These are phyloP conservation scores for Trichosporon faecale DNA, from an alignment of 1,284 basidiomycete genomes.

Conservation along the genomic window DNA sequence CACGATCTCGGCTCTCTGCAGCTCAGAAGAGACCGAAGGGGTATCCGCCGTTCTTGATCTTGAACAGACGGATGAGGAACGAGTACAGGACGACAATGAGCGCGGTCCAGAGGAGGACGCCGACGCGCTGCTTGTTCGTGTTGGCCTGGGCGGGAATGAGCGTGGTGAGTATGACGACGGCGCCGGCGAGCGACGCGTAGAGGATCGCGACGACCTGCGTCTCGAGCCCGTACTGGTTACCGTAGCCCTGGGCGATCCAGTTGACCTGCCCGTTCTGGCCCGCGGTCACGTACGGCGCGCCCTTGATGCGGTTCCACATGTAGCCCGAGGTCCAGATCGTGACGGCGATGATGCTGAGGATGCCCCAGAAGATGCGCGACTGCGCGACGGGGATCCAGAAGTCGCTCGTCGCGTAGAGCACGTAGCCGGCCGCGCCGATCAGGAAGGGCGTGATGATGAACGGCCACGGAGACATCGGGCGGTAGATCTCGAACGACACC, in stretches of 20 bases:
- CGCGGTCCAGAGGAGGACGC: slow-evolving; percentile 83
- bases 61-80: slow-evolving; percentile 82
- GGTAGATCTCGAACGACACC: slow-evolving; percentile 44
- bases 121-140: slow-evolving; percentile 71
- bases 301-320: slow-evolving; percentile 96
- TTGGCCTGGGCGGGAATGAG: slow-evolving; percentile 77
- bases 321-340: slow-evolving; percentile 84
- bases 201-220: slow-evolving; percentile 79
- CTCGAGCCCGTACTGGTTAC: slow-evolving; percentile 89
- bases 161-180: slow-evolving; percentile 77
- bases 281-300: slow-evolving; percentile 65
- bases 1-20: neutral
- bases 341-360: slow-evolving; percentile 62
- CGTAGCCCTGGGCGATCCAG: slow-evolving; percentile 85
- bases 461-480: slow-evolving; percentile 48
- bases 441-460: slow-evolving; percentile 65
- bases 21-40: slow-evolving; percentile 32
- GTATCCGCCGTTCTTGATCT: slow-evolving; percentile 73
- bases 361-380: slow-evolving; percentile 64
- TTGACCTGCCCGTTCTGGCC: slow-evolving; percentile 56
- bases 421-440: slow-evolving; percentile 23
- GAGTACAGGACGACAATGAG: slow-evolving; percentile 84
- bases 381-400: slow-evolving; percentile 64
- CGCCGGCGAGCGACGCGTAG: slow-evolving; percentile 76
- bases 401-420: slow-evolving; percentile 52